Percentiles rank a stretch among this genome's conserved stretches.
Evolutionary conservation across 306 rosid genomes (phyloP).

Genomic region (Quercus parvula): DNA sequence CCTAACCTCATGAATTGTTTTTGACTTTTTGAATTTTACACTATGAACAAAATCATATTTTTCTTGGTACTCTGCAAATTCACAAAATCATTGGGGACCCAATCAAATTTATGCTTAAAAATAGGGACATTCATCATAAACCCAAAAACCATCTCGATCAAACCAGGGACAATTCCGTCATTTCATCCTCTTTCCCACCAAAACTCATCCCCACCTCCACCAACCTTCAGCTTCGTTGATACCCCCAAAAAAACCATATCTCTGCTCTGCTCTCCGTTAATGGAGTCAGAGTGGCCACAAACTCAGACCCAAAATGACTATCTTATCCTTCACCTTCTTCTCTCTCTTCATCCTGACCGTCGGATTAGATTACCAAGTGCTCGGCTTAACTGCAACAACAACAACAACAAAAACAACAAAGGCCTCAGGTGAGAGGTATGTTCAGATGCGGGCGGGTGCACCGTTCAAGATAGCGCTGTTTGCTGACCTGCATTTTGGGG

Average conservation of each 20-base stretch:
- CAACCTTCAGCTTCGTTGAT: no score
- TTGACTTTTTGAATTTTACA: no score
- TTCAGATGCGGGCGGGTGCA: conserved; percentile 27
- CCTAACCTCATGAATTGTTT: no score
- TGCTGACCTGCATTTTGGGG: conserved; percentile 85
- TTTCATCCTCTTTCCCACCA: no score
- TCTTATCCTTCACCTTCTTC: not conserved
- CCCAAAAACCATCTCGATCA: not conserved
- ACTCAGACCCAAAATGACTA: not conserved
- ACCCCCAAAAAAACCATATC: not conserved
- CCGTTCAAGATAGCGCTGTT: conserved; percentile 60
- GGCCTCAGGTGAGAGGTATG: conserved; percentile 2
- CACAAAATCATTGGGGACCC: not conserved
- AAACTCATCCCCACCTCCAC: no score
- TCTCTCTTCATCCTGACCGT: conserved; percentile 21
- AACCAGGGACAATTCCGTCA: no score
- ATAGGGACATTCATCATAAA: no score
- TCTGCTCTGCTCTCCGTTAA: no score
- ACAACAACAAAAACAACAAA: not conserved
- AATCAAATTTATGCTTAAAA: not conserved
- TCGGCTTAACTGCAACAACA: not conserved
- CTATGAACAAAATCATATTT: no score
- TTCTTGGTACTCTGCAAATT: not conserved
- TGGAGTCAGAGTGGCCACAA: not conserved
- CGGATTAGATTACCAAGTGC: conserved; percentile 13